Percentiles rank a stretch among this genome's conserved stretches.
Conservation (phyloP, 2,329 filamentous ascomycete genomes). For the Alternaria sp. region DNA sequence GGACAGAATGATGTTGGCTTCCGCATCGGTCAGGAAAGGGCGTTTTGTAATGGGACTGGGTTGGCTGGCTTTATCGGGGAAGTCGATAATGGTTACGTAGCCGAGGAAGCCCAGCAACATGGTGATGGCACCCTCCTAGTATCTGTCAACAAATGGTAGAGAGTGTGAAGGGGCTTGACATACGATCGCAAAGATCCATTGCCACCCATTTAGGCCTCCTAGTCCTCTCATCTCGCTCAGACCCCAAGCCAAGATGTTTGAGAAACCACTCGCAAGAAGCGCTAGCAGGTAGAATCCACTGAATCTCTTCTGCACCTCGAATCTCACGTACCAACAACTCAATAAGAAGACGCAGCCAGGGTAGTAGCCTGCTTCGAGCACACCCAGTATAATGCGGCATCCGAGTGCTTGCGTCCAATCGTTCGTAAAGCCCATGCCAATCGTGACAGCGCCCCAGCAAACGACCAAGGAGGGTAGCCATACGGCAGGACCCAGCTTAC, state of each 20-base stretch:
- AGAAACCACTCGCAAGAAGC: slow-evolving; percentile 35
- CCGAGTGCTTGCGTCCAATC: slow-evolving; percentile 20
- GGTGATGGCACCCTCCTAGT: slow-evolving; percentile 20
- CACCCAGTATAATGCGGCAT: slow-evolving; percentile 20
- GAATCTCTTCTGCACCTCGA: slow-evolving; percentile 27
- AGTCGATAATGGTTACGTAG: slow-evolving; percentile 27
- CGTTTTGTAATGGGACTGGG: slow-evolving; percentile 12
- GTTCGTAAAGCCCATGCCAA: slow-evolving; percentile 27
- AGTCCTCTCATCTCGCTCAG: slow-evolving; percentile 36
- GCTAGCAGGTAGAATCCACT: slow-evolving; percentile 31
- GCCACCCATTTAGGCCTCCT: slow-evolving; percentile 37
- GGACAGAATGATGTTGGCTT: slow-evolving; percentile 14
- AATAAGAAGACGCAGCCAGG: slow-evolving; percentile 27
- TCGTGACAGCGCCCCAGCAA: slow-evolving; percentile 22
- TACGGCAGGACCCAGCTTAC: slow-evolving; percentile 31
- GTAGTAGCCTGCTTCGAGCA: slow-evolving; percentile 28
- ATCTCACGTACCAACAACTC: slow-evolving; percentile 26
- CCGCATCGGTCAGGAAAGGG: slow-evolving; percentile 21
- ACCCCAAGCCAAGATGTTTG: slow-evolving; percentile 39
- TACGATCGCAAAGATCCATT: slow-evolving; percentile 30
- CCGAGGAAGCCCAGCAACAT: slow-evolving; percentile 18
- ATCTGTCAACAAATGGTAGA: background rate
- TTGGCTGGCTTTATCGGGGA: slow-evolving; percentile 11
- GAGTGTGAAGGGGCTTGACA: background rate
- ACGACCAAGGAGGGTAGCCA: slow-evolving; percentile 36